A percentile compares a stretch with the other conserved stretches of the same genome.
Conservation (phyloP, 2,329 filamentous ascomycete species). For the Corinectria fuckeliana region DNA sequence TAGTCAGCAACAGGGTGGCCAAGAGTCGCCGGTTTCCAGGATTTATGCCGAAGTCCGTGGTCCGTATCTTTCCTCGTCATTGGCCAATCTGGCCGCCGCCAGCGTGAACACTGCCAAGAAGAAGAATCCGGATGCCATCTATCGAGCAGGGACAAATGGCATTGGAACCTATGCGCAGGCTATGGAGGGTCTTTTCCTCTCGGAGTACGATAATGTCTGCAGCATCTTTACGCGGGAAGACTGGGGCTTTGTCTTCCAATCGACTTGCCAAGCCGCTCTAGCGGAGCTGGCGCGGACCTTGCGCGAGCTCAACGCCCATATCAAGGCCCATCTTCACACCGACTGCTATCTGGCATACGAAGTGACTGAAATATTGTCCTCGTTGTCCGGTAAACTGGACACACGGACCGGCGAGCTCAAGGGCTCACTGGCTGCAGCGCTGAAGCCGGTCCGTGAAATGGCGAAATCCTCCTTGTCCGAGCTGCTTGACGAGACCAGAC, state of each 20-base stretch:
- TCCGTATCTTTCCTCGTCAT: constrained; percentile 80
- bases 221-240: constrained; percentile 86
- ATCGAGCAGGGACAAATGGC: constrained; percentile 86
- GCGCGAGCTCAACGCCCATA: constrained; percentile 86
- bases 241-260: constrained; percentile 79
- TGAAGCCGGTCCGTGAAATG: constrained; percentile 90
- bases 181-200: constrained; percentile 83
- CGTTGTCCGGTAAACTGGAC: constrained; percentile 80
- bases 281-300: constrained; percentile 85
- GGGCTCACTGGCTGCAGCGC: constrained; percentile 77
- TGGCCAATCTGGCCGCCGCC: constrained; percentile 87
- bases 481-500: constrained; percentile 82
- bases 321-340: constrained; percentile 83
- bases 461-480: constrained; percentile 85
- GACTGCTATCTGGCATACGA: constrained; percentile 97
- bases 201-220: constrained; percentile 91
- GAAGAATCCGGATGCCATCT: constrained; percentile 81
- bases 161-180: constrained; percentile 88
- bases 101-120: constrained; percentile 84
- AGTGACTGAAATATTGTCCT: constrained; percentile 87
- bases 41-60: constrained; percentile 88
- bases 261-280: constrained; percentile 79
- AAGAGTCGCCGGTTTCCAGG: constrained; percentile 75
- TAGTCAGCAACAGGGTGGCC: constrained; percentile 58
- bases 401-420: constrained; percentile 86